Evolutionary conservation across 768 basidiomycete genomes (phyloP).

Genomic region (Agrocybe chaxingu): DNA sequence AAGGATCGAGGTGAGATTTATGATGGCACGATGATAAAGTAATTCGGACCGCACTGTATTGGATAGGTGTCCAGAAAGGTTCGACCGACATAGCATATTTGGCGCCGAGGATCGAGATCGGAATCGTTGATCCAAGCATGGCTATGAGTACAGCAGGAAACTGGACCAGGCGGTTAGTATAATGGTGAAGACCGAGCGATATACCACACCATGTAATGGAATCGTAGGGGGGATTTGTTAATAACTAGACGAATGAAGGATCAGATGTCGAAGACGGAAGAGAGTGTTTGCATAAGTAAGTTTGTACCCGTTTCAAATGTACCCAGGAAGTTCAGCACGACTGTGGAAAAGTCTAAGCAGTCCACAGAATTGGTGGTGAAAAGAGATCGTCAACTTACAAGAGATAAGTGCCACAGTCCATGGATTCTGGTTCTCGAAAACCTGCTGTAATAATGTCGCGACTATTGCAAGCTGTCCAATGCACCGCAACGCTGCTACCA

Average conservation of each 20-base stretch:
- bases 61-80: constrained; percentile 83
- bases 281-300: neutral
- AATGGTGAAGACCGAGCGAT: neutral
- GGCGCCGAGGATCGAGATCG: constrained; percentile 73
- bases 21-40: neutral
- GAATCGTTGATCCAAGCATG: constrained; percentile 75
- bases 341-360: constrained; percentile 26
- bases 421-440: constrained; percentile 73
- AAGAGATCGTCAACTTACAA: constrained; percentile 41
- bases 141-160: constrained; percentile 64
- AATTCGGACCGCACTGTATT: constrained; percentile 54
- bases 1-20: neutral
- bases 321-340: constrained; percentile 70
- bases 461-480: constrained; percentile 76
- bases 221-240: constrained; percentile 76
- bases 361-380: neutral
- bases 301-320: constrained; percentile 71
- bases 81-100: constrained; percentile 71
- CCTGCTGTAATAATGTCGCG: constrained; percentile 62
- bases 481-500: constrained; percentile 72
- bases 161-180: constrained; percentile 26
- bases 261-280: no score
- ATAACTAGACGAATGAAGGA: constrained; percentile 41
- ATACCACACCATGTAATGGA: constrained; percentile 61
- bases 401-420: constrained; percentile 75